Base-by-base conservation (phyloP, 2,329 filamentous ascomycete genomes). In the Ophidiomyces ophidiicola region DNA sequence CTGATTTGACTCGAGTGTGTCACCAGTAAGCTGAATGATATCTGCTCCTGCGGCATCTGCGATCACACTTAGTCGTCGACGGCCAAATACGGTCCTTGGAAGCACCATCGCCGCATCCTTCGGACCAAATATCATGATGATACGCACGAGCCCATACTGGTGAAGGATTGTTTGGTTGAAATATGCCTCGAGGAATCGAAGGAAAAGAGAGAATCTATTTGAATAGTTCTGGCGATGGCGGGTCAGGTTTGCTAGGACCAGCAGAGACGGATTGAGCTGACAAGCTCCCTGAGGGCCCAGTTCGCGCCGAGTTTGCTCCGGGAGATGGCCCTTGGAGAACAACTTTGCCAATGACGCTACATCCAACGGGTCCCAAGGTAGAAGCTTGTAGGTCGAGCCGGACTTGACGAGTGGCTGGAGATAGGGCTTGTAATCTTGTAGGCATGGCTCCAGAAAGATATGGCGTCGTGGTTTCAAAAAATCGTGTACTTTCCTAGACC, bases 401-500 rank as follows among this genome's bases (percentile, higher is more conserved):
- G 68, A 60, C 4, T 62, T 62, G 5, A 74, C 56, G 1, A 86
- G 63, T 0, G 72, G 65, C 12, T 70, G 51, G 17, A 94, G 72
- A 44, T 79, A 75, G 0, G 72, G 64, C 1, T 61, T 46, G 55
- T 82, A 88, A 3, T 70, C 51, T 0, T 66, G 59, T 2, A 61
- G 57, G 23, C 82, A 72, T 2, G 78, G 76, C 53, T 96, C 87
- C 59, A 94, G 69, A 29, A 98, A 67, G 31, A 94, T 64, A 63
- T 98, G 90, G 4, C 74, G 78, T 42, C 85, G 77, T 3, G 88
- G 88, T 51, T 84, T 64, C 5, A 98, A 67, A 32, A 72, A 63
- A 0, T 83, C 69, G 54, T 94, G 77, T 1, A 96, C 66, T 51
- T 80, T 82, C 19, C 67, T 66, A 23, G 87, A 93, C 75, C 81